Evolutionary conservation across 257 asterid species (phyloP).

Genomic region (Catharanthus roseus): DNA sequence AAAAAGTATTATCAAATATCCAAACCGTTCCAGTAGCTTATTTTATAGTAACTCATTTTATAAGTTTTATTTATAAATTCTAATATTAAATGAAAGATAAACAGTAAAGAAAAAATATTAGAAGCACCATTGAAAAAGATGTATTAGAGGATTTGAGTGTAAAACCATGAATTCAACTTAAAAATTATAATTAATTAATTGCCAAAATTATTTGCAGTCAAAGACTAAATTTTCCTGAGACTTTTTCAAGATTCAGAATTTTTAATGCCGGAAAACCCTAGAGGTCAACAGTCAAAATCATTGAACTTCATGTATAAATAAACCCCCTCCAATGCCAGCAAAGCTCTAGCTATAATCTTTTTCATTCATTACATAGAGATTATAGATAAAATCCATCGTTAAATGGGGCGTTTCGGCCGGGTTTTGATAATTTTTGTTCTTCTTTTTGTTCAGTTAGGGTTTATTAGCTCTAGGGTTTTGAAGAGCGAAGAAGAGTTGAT

Average conservation of each 20-base stretch:
- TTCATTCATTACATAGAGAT: no score
- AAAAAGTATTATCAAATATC: no score
- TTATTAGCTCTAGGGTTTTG: constrained; percentile 21
- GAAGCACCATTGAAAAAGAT: no score
- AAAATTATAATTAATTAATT: background rate
- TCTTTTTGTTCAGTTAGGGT: constrained; percentile 13
- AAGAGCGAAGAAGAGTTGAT: constrained; percentile 12
- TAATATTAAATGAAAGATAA: no score
- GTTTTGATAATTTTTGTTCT: constrained; percentile 4
- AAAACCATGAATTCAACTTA: background rate
- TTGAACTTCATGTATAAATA: constrained; percentile 9
- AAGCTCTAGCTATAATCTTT: no score
- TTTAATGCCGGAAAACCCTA: background rate
- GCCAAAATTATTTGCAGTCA: background rate
- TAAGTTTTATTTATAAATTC: no score
- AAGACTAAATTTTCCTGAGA: constrained; percentile 2
- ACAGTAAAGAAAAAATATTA: no score
- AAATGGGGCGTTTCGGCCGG: constrained; percentile 24
- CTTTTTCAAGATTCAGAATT: constrained; percentile 10
- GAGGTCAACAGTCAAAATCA: constrained; percentile 16
- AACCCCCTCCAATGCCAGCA: background rate
- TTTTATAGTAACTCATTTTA: no score
- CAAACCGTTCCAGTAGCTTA: no score
- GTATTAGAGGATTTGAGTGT: no score
- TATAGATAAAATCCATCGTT: no score